Evolutionary conservation across 169 alveolate species (phyloP), one percentile per base, ranked within the genome.

Genomic region (Eimeria tenella): DNA sequence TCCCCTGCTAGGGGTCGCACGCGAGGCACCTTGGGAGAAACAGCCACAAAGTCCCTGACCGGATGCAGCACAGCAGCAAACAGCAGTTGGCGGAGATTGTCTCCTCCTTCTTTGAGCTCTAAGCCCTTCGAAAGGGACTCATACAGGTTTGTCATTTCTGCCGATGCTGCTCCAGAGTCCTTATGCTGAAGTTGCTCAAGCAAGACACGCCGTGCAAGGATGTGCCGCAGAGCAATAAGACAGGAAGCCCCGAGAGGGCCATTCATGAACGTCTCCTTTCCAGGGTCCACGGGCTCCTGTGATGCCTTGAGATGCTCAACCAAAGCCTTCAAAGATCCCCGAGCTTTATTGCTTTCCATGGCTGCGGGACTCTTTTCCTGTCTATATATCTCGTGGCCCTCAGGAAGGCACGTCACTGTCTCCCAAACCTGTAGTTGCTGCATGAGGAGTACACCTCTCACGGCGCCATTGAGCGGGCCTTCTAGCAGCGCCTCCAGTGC

Each of bases 31-130:
- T 10, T 58, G 68, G 68, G 68, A 17, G 19, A 58, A 13, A 58
- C 68, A 15, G 82, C 82, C 23, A 71, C n/a, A 50, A 71, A 50
- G 49, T 13, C 49, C 82, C 49, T 71, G 5, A 19, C 15, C 23
- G 82, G 82, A 13, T 71, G 82, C 82, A 71, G 82, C 82, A 71
- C 82, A 31, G 82, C 82, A 25, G 82, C 82, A 71, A 71, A 71
- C 82, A 71, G 55, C 82, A 71, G 19, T 17, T 21, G 82, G 19
- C 82, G 82, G 53, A 71, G 82, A 0, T 8, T 42, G 53, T 23
- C 49, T 21, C 23, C 82, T 21, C 82, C 82, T 7, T 31, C 82
- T 50, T 25, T 31, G 15, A 71, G 9, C 50, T 71, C 56, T 5
- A 71, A 15, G 23, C 82, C 82, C 49, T 42, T 71, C 7, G 23